These are phyloP conservation scores for Metarhizium robertsii DNA, from an alignment of 2,329 filamentous ascomycete species.

Conservation along the genomic window DNA sequence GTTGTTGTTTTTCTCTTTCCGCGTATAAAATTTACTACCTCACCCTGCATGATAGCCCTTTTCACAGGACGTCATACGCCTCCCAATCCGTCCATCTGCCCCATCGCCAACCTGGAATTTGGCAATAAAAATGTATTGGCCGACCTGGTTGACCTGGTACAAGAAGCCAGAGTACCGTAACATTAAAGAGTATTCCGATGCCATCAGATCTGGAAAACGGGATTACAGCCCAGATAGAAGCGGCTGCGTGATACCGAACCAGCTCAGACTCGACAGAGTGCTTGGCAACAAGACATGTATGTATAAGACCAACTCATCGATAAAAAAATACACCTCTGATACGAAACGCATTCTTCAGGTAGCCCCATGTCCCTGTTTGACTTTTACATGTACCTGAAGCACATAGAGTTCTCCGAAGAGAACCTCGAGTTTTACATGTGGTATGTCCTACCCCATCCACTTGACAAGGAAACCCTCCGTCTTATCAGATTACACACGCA, in stretches of 20 bases:
- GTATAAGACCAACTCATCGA: not conserved
- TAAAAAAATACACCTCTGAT: no score
- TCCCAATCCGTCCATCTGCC: no score
- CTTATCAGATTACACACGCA: conserved; percentile 7
- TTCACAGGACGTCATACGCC: no score
- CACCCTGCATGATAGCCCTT: no score
- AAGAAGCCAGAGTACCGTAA: conserved; percentile 40
- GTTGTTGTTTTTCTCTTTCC: no score
- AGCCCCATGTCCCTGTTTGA: conserved; percentile 40
- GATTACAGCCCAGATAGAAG: conserved; percentile 26
- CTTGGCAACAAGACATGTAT: conserved; percentile 37
- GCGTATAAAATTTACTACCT: no score
- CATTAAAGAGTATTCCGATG: conserved; percentile 33
- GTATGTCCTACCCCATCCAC: conserved; percentile 17
- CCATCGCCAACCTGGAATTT: no score
- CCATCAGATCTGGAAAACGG: conserved; percentile 24
- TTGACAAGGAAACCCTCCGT: no score
- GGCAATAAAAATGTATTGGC: conserved; percentile 2
- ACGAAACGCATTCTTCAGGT: conserved; percentile 15
- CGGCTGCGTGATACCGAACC: conserved; percentile 4
- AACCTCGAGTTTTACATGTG: conserved; percentile 42
- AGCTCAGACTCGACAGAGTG: conserved; percentile 34
- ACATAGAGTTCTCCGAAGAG: conserved; percentile 38
- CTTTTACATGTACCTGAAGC: conserved; percentile 42
- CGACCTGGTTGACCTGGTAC: conserved; percentile 34